Base-by-base conservation (phyloP, 805 yeast genomes). In the Kuraishia borneana region DNA sequence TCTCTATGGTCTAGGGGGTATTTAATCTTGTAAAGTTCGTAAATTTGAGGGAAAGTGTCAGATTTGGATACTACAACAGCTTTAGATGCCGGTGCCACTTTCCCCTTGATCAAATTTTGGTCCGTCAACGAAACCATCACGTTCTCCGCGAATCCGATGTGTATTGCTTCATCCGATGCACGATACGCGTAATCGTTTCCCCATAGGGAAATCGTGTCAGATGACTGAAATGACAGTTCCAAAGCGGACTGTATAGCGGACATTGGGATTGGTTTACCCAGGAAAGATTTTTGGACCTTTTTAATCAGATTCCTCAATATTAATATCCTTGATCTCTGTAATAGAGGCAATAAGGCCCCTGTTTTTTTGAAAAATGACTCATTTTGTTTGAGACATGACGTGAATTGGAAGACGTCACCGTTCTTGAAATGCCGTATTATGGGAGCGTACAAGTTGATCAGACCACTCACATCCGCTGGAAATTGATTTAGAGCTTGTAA, bases 31-130 rank as follows among this genome's bases (percentile, higher is more conserved):
- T 51, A 45, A 1, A 47, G 42, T 1, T 36, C 43, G 29, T 33
- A 38, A 3, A 51, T 39, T 13, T 38, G 37, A 4, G 61, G 61
- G 36, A 56, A 56, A 8, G 21, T 21, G 9, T 40, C 51, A 2
- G 42, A 45, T 33, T 53, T 53, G 26, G 60, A 50, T 27, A 56
- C 20, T 6, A 50, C 46, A n/a, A 56, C 35, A 2, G 35, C 39
- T n/a, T 38, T 43, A 13, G 33, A 22, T 1, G 46, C 32, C 6
- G 54, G 47, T 0, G 51, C 48, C 3, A 72, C 45, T 38, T 73
- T 74, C 0, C 76, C 81, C 39, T 65, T 70, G 23, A 76, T 43
- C 13, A 73, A 46, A 36, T 68, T 70, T 37, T 69, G 70, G 39
- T 71, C 78, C 27, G 71, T 65, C n/a, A 76, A 43, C 2, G 70